Evolutionary conservation across 73 alveolate genomes (phyloP).

Genomic region (Blepharisma stoltei): DNA sequence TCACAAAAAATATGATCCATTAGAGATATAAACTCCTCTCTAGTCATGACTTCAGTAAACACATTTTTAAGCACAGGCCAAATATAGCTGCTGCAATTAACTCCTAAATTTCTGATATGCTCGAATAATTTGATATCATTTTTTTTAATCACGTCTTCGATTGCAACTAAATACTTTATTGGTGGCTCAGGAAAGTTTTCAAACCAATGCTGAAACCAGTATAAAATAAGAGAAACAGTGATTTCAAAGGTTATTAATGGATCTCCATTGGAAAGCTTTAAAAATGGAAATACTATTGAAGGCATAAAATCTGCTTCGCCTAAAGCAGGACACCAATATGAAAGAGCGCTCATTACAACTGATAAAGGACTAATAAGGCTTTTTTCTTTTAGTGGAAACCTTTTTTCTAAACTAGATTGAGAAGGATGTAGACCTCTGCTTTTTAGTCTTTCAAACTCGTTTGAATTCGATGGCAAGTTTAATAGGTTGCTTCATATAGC

Average conservation of each 20-base stretch:
- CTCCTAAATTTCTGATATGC: not conserved
- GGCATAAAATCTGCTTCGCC: conserved; percentile 55
- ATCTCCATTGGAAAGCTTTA: conserved; percentile 16
- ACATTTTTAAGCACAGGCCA: conserved; percentile 57
- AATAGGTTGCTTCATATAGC: conserved; percentile 43
- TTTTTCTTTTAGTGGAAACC: conserved; percentile 35
- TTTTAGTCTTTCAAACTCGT: conserved; percentile 32
- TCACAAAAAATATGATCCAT: conserved; percentile 47
- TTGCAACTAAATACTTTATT: not conserved
- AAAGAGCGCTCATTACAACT: conserved; percentile 41
- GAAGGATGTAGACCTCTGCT: conserved; percentile 50
- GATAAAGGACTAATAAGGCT: conserved; percentile 34
- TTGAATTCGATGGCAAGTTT: conserved; percentile 48
- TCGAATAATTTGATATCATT: conserved; percentile 3
- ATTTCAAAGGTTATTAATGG: conserved; percentile 5
- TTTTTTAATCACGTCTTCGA: not conserved
- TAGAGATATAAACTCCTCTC: conserved; percentile 49
- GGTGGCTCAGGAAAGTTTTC: conserved; percentile 30
- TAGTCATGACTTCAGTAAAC: conserved; percentile 50
- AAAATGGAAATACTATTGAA: conserved; percentile 50
- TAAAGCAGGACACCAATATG: conserved; percentile 59
- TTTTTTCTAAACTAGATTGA: conserved; percentile 24
- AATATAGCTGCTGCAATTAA: not conserved
- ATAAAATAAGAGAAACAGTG: not conserved
- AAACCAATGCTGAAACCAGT: conserved; percentile 25